Evolutionary conservation across 441 rosid species (phyloP), one percentile per base, ranked within the genome.

Genomic region (Lepidium campestre): DNA sequence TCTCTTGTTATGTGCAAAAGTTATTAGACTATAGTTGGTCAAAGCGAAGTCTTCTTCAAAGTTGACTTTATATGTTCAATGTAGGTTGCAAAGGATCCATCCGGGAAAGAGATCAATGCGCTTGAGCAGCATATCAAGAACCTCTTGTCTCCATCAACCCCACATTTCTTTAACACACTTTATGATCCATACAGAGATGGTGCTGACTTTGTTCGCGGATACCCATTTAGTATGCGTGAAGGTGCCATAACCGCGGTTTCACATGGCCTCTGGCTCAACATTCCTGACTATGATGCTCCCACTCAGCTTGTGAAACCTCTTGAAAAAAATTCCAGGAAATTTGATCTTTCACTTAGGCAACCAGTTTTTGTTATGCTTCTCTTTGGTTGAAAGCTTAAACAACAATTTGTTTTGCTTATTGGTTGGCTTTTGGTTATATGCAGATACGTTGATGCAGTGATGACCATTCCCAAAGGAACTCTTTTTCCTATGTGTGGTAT

Each of bases 261-360:
- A 42, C 88, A 84, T 55, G 88, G 88, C 44, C 86, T 84, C 22
- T 84, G 88, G 88, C 83, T 84, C 35, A 82, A 84, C 82, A 82
- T 84, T 61, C 88, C 88, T 59, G 88, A 82, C 68, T 82, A 84
- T 67, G 88, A 80, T 77, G 88, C 86, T 46, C 88, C 86, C 14
- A 81, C 86, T 18, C 88, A 83, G 77, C 88, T 81, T 17, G 88
- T 83, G 64, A 83, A 83, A 75, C 88, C 85, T 31, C 84, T 59
- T 5, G 88, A 81, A 77, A 78, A 75, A 36, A 84, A 84, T 55
- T 76, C 80, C 59, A 81, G 88, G 88, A 57, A 65, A 65, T 65
- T 57, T 65, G 59, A 64, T 47, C 27, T 36, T 10, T 47, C 48
- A 13, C 58, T 37, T 20, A 67, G 22, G 47, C 50, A 39, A 48